A percentile compares a stretch with the other conserved stretches of the same genome.
Conservation (phyloP, 179 eudicot genomes). For the Silene vulgaris region DNA sequence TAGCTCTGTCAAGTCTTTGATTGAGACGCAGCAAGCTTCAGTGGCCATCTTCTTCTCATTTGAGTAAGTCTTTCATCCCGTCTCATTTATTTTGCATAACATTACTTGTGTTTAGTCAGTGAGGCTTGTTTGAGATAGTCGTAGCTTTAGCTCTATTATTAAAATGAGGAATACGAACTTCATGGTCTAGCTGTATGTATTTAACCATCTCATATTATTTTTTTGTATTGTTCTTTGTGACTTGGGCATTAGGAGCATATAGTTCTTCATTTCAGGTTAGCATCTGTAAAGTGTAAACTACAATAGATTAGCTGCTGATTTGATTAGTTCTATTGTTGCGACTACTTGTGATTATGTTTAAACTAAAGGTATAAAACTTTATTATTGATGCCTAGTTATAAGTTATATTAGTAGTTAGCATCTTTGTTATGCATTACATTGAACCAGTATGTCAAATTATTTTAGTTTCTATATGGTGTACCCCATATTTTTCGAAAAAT, state of each 20-base stretch:
- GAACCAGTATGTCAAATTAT: too few species aligned
- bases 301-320: not conserved
- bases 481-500: too few species aligned
- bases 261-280: too few species aligned
- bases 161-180: not conserved
- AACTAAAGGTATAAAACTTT: too few species aligned
- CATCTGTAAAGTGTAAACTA: not conserved
- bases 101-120: not conserved
- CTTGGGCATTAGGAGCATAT: not conserved
- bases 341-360: too few species aligned
- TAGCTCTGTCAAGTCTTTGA: slow-evolving; percentile 57
- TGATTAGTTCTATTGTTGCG: not conserved
- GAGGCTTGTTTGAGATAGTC: not conserved
- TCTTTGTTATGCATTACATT: too few species aligned
- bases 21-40: slow-evolving; percentile 83
- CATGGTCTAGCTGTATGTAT: not conserved
- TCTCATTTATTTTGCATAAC: not conserved
- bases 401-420: too few species aligned
- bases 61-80: slow-evolving; percentile 53
- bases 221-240: not conserved
- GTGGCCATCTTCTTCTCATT: slow-evolving; percentile 93
- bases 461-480: too few species aligned
- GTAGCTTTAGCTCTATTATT: not conserved
- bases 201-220: too few species aligned
- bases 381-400: too few species aligned